A percentile compares a stretch with the other conserved stretches of the same genome.
Evolutionary conservation across 805 yeast species (phyloP).

Genomic region (Candida boidinii): DNA sequence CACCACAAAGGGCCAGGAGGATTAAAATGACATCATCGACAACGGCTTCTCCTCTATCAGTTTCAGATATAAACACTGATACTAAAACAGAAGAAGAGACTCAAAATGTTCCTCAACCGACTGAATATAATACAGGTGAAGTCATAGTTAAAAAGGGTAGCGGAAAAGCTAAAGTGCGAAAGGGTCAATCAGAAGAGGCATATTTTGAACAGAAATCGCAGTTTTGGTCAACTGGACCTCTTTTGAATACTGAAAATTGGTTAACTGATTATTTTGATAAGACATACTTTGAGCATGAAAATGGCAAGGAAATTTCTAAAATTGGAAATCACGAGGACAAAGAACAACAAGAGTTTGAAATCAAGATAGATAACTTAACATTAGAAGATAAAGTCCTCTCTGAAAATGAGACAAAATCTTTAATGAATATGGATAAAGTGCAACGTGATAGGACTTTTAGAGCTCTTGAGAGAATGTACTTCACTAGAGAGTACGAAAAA

Average conservation of each 20-base stretch:
- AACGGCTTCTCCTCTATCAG: too few species aligned
- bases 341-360: neutral
- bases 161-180: slow-evolving; percentile 44
- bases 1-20: too few species aligned
- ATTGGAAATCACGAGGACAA: too few species aligned
- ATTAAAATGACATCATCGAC: too few species aligned
- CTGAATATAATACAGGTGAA: slow-evolving; percentile 27
- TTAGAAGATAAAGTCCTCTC: too few species aligned
- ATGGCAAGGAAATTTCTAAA: too few species aligned
- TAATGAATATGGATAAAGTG: slow-evolving; percentile 34
- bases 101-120: slow-evolving; percentile 4
- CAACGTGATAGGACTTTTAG: slow-evolving; percentile 48
- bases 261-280: slow-evolving; percentile 14
- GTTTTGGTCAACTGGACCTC: slow-evolving; percentile 52
- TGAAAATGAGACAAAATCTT: too few species aligned
- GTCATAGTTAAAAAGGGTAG: slow-evolving; percentile 36
- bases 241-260: slow-evolving; percentile 38
- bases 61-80: too few species aligned
- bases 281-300: too few species aligned
- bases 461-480: slow-evolving; percentile 59
- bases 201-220: slow-evolving; percentile 41
- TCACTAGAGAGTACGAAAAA: slow-evolving; percentile 35
- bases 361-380: neutral
- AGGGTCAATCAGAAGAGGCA: slow-evolving; percentile 64
- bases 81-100: too few species aligned